phyloP scores from a whole-genome alignment of 768 basidiomycete species.

The Kockovaella imperatae region DNA sequence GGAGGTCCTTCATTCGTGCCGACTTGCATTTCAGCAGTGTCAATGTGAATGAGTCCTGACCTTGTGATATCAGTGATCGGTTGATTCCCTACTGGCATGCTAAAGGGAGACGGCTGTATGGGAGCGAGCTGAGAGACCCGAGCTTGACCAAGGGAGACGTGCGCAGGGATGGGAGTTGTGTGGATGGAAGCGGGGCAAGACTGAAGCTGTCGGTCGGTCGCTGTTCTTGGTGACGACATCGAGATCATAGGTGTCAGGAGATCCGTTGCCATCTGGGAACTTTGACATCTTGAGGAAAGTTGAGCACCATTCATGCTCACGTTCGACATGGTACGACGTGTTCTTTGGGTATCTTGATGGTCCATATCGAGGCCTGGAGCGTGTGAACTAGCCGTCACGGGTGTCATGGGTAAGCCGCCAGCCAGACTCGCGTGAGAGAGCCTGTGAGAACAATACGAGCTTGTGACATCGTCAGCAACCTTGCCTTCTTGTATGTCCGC shows the following conservation, averaged over 20 bases:
- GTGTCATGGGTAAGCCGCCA: neutral
- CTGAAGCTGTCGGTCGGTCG: neutral
- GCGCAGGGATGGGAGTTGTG: neutral
- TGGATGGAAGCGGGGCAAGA: neutral
- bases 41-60: too few species aligned
- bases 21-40: too few species aligned
- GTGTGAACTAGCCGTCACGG: too few species aligned
- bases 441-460: too few species aligned
- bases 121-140: too few species aligned
- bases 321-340: neutral
- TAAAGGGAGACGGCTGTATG: too few species aligned
- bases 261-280: neutral
- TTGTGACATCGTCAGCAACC: neutral
- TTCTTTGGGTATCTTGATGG: neutral
- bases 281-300: conserved; percentile 1
- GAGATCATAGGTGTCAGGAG: neutral
- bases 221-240: neutral
- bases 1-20: too few species aligned
- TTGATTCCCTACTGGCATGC: too few species aligned
- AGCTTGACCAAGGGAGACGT: too few species aligned
- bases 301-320: neutral
- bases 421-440: too few species aligned
- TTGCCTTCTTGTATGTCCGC: neutral
- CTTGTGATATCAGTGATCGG: too few species aligned
- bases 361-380: too few species aligned